Evolutionary conservation across 2,329 filamentous ascomycete species (phyloP).

Genomic region (Paraphoma chrysanthemicola): DNA sequence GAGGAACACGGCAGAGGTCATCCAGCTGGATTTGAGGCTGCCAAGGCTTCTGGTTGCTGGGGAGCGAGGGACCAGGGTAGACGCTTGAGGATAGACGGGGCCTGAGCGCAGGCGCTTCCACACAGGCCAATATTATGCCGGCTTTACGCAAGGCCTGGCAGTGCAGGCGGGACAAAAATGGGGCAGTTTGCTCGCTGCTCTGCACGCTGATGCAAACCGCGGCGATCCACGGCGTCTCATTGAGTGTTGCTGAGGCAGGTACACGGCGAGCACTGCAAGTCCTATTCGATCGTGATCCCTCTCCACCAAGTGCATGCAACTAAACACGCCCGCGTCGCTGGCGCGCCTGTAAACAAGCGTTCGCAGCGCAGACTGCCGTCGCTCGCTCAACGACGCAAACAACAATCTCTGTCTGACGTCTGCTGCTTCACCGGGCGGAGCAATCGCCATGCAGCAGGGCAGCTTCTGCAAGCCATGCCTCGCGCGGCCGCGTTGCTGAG

Average conservation of each 20-base stretch:
- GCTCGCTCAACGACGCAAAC: not conserved
- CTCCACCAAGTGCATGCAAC: slow-evolving; percentile 16
- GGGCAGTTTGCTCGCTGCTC: slow-evolving; percentile 25
- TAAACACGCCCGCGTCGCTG: slow-evolving; percentile 8
- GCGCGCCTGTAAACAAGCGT: slow-evolving; percentile 18
- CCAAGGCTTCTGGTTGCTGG: slow-evolving; percentile 35
- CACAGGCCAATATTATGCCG: slow-evolving; percentile 32
- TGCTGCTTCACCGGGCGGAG: slow-evolving; percentile 19
- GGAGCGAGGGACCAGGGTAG: slow-evolving; percentile 28
- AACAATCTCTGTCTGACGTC: slow-evolving; percentile 17
- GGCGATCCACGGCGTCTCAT: slow-evolving; percentile 30
- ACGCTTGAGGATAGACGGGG: slow-evolving; percentile 28
- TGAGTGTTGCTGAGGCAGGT: not conserved
- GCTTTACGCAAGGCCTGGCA: slow-evolving; percentile 18
- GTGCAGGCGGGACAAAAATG: slow-evolving; percentile 22
- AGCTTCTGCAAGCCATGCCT: slow-evolving; percentile 18
- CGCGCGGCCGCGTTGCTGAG: slow-evolving; percentile 28
- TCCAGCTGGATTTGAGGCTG: slow-evolving; percentile 48
- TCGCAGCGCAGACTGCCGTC: slow-evolving; percentile 7
- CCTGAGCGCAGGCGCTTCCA: slow-evolving; percentile 34
- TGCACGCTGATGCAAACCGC: slow-evolving; percentile 25
- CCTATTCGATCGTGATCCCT: slow-evolving; percentile 15
- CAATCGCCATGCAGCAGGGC: slow-evolving; percentile 20
- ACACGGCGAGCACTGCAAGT: slow-evolving; percentile 10
- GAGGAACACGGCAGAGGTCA: slow-evolving; percentile 34